phyloP scores from a whole-genome alignment of 805 yeast species.

The Trichomonascus vanleenenianus region DNA sequence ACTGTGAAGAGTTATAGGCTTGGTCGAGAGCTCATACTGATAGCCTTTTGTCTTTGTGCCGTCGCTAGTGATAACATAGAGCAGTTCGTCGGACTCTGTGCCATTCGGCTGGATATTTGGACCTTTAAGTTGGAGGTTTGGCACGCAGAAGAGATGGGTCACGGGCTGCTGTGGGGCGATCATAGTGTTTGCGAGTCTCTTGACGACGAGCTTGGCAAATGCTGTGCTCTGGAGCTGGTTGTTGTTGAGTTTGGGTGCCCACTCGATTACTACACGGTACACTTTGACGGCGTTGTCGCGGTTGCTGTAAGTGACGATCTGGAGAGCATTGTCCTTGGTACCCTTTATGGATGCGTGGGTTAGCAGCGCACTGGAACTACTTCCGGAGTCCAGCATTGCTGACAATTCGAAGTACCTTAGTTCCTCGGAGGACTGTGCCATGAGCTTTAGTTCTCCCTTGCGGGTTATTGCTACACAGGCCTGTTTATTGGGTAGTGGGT shows the following conservation, averaged over 20 bases:
- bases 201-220: conserved; percentile 1
- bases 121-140: neutral
- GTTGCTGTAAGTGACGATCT: conserved; percentile 24
- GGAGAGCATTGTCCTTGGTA: conserved; percentile 20
- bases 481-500: conserved; percentile 60
- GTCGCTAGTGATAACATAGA: too few relatives aligned
- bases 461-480: conserved; percentile 62
- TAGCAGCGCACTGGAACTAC: conserved; percentile 18
- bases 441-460: conserved; percentile 40
- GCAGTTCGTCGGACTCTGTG: too few relatives aligned
- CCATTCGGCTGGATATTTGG: too few relatives aligned
- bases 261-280: conserved; percentile 24
- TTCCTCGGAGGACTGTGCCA: conserved; percentile 17
- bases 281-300: conserved; percentile 14
- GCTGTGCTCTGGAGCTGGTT: conserved; percentile 9
- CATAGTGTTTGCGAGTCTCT: conserved; percentile 5
- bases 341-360: conserved; percentile 23
- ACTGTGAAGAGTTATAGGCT: conserved; percentile 14
- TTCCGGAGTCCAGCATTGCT: conserved; percentile 50
- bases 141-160: conserved; percentile 8
- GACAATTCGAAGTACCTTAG: conserved; percentile 16
- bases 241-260: conserved; percentile 16
- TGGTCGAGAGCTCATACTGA: conserved; percentile 8
- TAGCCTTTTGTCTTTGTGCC: conserved; percentile 4
- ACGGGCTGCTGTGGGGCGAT: neutral